Evolutionary conservation across 352 stramenopile species (phyloP).

Genomic region (Phytophthora multivora): DNA sequence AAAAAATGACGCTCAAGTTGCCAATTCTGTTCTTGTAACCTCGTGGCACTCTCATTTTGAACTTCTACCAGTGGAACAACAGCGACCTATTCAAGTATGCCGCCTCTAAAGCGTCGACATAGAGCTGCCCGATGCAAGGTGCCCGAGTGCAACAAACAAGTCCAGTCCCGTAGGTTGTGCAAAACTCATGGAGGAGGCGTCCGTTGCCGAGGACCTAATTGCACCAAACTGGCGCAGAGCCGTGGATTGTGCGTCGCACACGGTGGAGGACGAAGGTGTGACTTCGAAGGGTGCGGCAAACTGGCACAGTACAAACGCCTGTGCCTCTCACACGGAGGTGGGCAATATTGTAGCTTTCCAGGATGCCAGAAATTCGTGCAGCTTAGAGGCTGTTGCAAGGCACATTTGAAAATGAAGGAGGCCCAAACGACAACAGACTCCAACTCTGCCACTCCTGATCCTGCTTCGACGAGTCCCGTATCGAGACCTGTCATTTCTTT

Average conservation of each 20-base stretch:
- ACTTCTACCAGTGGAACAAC: too few relatives aligned
- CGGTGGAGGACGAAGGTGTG: slow-evolving; percentile 60
- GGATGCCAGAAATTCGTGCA: slow-evolving; percentile 77
- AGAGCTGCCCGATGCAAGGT: slow-evolving; percentile 45
- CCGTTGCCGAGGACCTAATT: slow-evolving; percentile 59
- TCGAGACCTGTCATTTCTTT: neutral
- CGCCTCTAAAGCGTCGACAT: neutral
- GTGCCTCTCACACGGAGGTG: slow-evolving; percentile 70
- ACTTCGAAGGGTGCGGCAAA: slow-evolving; percentile 57
- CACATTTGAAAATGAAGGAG: slow-evolving; percentile 49
- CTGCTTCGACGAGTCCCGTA: neutral
- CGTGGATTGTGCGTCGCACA: slow-evolving; percentile 70
- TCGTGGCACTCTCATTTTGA: too few relatives aligned
- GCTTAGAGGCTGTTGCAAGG: slow-evolving; percentile 69
- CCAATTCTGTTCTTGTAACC: too few relatives aligned
- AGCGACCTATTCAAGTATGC: neutral
- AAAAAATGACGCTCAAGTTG: too few relatives aligned
- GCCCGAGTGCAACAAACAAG: slow-evolving; percentile 65
- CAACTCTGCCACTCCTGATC: neutral
- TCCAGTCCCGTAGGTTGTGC: slow-evolving; percentile 65
- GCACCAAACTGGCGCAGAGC: slow-evolving; percentile 69
- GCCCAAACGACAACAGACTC: neutral
- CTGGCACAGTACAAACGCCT: slow-evolving; percentile 66
- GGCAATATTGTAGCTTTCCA: slow-evolving; percentile 51
- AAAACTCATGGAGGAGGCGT: slow-evolving; percentile 78